Conservation (phyloP, 129 eudicot genomes). For the Centaurea solstitialis region DNA sequence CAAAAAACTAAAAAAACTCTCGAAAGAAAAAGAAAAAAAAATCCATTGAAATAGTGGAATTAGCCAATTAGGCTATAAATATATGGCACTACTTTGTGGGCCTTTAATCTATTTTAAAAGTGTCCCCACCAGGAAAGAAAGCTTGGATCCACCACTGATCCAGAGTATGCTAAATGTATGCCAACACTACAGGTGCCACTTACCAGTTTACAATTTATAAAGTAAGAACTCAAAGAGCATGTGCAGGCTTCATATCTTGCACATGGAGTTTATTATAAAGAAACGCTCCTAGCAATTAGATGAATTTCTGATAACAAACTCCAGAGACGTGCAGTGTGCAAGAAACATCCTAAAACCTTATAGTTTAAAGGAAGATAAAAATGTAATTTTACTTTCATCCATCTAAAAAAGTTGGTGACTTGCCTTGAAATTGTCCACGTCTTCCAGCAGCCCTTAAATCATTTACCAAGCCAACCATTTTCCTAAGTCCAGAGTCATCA, state of each 20-base stretch:
- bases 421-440: constrained; percentile 60
- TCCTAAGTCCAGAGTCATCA: constrained; percentile 45
- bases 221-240: background rate
- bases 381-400: background rate
- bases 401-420: constrained; percentile 16
- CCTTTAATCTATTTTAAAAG: too few species aligned
- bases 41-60: too few species aligned
- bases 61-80: too few species aligned
- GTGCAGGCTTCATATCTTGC: background rate
- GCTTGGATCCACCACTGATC: background rate
- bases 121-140: too few species aligned
- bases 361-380: background rate
- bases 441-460: constrained; percentile 57
- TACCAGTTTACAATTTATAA: background rate
- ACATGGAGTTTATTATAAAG: background rate
- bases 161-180: background rate
- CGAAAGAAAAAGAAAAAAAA: too few species aligned
- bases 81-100: too few species aligned
- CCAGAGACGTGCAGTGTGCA: background rate
- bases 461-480: constrained; percentile 43
- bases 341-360: background rate
- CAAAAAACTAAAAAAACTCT: too few species aligned
- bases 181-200: background rate
- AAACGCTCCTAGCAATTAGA: background rate
- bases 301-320: background rate